Base-by-base conservation (phyloP, 2,329 filamentous ascomycete species). In the Epichloe bromicola region DNA sequence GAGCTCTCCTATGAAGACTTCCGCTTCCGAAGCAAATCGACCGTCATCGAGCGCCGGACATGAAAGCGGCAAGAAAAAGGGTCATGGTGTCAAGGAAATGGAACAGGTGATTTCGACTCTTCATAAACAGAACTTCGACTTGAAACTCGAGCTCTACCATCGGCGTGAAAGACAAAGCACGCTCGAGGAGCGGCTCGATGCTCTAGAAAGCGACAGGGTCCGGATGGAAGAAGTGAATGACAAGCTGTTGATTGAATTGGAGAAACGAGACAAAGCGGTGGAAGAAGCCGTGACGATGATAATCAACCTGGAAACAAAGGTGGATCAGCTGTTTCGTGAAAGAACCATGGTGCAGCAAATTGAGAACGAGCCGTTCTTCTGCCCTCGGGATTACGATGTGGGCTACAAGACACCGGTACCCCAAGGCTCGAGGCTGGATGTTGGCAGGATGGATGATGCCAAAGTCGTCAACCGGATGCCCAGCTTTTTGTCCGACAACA, bases 81-180 rank as follows among this genome's bases (percentile, higher is more conserved):
- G 73, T 4, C 70, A 84, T 64, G 82, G 82, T 2, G 67, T 80
- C 6, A 82, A 83, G 60, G 82, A 86, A 58, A 81, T 84, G 70
- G 83, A 87, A 63, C 72, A 80, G 67, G 78, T 82, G 50, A 67
- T 87, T 49, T 85, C 83, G 4, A 82, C 73, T 1, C 67, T 88
- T 20, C 80, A 83, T 63, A 88, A 88, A 61, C 79, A 86, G 65
- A 88, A 88, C 59, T 88, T 88, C 57, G 83, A 86, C 57, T 72
- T 88, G 41, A 88, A 88, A 63, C 70, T 88, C 34, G 83, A 88
- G 61, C 65, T 88, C 1, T 86, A 77, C 57, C 83, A 88, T 60
- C 75, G 82, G 6, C 74, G 84, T 30, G 78, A 88, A 64, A 74
- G 76, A 49, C 81, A 85, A 59, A 73, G 72, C 8, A 69, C 68